Evolutionary conservation across 2,329 filamentous ascomycete species (phyloP).

Genomic region (Alternaria sp.): DNA sequence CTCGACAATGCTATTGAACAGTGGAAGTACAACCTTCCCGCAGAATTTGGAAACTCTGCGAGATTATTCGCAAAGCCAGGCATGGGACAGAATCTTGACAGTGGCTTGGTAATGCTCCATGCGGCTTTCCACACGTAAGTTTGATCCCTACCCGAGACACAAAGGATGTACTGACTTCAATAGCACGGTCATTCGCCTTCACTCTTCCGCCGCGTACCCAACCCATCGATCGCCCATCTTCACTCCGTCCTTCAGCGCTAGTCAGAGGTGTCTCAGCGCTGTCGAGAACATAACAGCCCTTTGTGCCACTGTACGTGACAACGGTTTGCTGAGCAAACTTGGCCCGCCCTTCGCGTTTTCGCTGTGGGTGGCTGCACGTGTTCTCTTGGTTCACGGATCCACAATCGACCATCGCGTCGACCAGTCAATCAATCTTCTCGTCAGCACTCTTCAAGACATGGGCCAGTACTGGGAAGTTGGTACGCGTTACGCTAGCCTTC

Average conservation of each 20-base stretch:
- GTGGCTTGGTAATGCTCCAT: constrained; percentile 90
- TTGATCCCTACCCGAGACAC: constrained; percentile 18
- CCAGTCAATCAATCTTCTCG: constrained; percentile 80
- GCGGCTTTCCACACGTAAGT: constrained; percentile 83
- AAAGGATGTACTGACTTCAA: constrained; percentile 27
- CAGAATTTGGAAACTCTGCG: constrained; percentile 84
- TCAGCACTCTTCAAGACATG: constrained; percentile 81
- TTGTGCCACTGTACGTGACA: constrained; percentile 77
- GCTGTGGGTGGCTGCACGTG: constrained; percentile 87
- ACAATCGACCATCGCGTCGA: constrained; percentile 86
- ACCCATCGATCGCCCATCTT: constrained; percentile 89
- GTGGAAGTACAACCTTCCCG: constrained; percentile 85
- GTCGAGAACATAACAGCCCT: constrained; percentile 76
- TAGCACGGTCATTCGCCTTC: constrained; percentile 82
- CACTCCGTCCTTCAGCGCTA: constrained; percentile 85
- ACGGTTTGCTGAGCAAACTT: constrained; percentile 78
- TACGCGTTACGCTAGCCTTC: constrained; percentile 78
- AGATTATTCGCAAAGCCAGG: constrained; percentile 71
- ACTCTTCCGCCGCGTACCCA: constrained; percentile 92
- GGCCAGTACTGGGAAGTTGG: constrained; percentile 87
- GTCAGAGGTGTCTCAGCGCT: constrained; percentile 81
- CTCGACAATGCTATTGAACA: constrained; percentile 80
- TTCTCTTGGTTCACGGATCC: constrained; percentile 87
- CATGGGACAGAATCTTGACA: constrained; percentile 74
- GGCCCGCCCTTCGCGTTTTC: constrained; percentile 93